Conservation (phyloP, 179 eudicot genomes). For the Nepenthes alata region DNA sequence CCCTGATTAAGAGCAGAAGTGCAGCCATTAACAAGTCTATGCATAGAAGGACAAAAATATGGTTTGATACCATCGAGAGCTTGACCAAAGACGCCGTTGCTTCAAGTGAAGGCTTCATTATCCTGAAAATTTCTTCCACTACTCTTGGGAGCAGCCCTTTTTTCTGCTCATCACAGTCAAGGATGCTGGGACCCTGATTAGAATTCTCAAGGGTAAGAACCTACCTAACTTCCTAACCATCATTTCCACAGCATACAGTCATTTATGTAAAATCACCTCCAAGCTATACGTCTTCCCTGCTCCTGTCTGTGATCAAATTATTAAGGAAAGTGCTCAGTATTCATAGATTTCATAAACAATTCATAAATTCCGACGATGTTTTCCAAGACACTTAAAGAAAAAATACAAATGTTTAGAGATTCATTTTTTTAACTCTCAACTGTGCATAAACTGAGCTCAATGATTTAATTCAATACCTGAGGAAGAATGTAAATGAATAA, state of each 20-base stretch:
- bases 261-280: slow-evolving; percentile 48
- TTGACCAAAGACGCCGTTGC: slow-evolving; percentile 37
- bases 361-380: background rate
- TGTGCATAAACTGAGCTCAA: too few species aligned
- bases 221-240: background rate
- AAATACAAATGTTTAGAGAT: background rate
- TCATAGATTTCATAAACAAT: background rate
- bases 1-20: background rate
- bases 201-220: slow-evolving; percentile 6
- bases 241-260: background rate
- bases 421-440: too few species aligned
- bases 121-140: slow-evolving; percentile 54
- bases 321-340: background rate
- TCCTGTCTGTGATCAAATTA: slow-evolving; percentile 57
- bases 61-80: slow-evolving; percentile 61
- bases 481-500: too few species aligned
- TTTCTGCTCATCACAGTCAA: slow-evolving; percentile 38
- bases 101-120: slow-evolving; percentile 27
- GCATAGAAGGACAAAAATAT: background rate
- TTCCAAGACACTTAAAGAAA: background rate
- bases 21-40: background rate
- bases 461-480: too few species aligned
- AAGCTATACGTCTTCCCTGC: slow-evolving; percentile 91
- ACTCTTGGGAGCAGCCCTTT: slow-evolving; percentile 85
- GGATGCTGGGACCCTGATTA: slow-evolving; percentile 62